These are phyloP conservation scores for Chrysosporium queenslandicum DNA, from an alignment of 2,329 filamentous ascomycete genomes.

Conservation along the genomic window DNA sequence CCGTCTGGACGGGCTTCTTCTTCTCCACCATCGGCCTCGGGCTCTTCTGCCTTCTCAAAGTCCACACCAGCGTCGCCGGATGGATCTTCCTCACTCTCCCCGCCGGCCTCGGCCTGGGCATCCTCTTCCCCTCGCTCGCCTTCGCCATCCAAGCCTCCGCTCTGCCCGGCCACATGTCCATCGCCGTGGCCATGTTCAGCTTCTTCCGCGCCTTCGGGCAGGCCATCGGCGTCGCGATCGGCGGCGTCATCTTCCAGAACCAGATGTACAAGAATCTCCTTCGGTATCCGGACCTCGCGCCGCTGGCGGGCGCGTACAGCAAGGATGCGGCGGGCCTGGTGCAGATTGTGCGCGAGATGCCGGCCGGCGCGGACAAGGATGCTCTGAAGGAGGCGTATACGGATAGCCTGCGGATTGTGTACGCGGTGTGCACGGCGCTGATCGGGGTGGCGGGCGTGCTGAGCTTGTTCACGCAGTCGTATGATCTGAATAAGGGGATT, in stretches of 20 bases:
- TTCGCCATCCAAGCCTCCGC: conserved; percentile 55
- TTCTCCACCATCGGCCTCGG: conserved; percentile 51
- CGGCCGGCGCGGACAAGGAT: conserved; percentile 32
- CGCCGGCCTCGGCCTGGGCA: conserved; percentile 52
- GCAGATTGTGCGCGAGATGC: conserved; percentile 48
- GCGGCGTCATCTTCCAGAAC: conserved; percentile 62
- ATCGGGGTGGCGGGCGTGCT: conserved; percentile 42
- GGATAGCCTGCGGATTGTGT: conserved; percentile 46
- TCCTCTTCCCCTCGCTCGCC: conserved; percentile 55
- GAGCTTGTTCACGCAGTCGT: conserved; percentile 45
- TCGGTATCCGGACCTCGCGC: conserved; percentile 40
- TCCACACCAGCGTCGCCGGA: conserved; percentile 40
- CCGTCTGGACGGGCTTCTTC: conserved; percentile 53
- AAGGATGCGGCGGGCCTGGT: conserved; percentile 51
- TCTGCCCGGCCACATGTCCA: conserved; percentile 47
- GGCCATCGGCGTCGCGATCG: conserved; percentile 55
- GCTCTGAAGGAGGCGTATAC: conserved; percentile 46
- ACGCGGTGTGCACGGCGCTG: conserved; percentile 48
- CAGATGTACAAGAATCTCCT: conserved; percentile 45
- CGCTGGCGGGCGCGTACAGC: conserved; percentile 42
- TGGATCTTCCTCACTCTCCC: conserved; percentile 55
- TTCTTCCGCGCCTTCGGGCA: conserved; percentile 59
- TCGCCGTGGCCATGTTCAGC: conserved; percentile 54
- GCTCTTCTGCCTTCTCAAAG: conserved; percentile 29
- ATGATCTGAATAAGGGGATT: conserved; percentile 40